Evolutionary conservation across 768 basidiomycete genomes (phyloP), one percentile per base, ranked within the genome.

Genomic region (Hygrophorus pudorinus): DNA sequence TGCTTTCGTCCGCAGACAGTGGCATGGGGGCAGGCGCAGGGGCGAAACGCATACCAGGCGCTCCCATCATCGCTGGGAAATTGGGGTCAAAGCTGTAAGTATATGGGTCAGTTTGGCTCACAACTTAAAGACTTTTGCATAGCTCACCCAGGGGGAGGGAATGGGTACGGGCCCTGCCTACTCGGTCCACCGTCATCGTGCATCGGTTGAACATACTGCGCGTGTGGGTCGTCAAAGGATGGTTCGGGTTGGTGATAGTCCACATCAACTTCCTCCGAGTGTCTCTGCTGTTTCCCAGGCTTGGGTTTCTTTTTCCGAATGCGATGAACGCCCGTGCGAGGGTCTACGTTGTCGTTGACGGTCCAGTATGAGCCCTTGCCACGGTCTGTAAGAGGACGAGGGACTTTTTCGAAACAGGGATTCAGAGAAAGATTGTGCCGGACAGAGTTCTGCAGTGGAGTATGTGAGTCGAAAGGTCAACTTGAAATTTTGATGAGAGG

Each of bases 341-440:
- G 86, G 55, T 90, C 86, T 35, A 90, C 85, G 53, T 85, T 84
- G 54, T 90, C 86, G 54, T 90, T 88, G 49, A 91, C 88, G 0
- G 86, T 89, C 88, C 88, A 91, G 56, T 90, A 91, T 0, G 85
- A 89, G 16, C 88, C 88, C 56, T 91, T 91, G 42, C 88, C 88
- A 41, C 88, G 80, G 55, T 91, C 88, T 5, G 88, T 91, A 52
- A 91, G 75, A 10, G 88, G 88, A n/a, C 88, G 83, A 2, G 88
- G 81, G 4, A 90, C 84, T 62, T 91, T 91, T 63, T 89, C 85
- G 54, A 91, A 91, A 57, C 86, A 91, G 41, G 88, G 87, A 53
- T 91, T 91, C 48, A 91, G 71, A 5, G 88, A 91, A 18, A 91
- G 74, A 55, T 91, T 91, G 62, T 91, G 88, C 38, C 88, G 82